Evolutionary conservation across 768 basidiomycete species (phyloP), one percentile per base, ranked within the genome.

Genomic region (Hericium coralloides): DNA sequence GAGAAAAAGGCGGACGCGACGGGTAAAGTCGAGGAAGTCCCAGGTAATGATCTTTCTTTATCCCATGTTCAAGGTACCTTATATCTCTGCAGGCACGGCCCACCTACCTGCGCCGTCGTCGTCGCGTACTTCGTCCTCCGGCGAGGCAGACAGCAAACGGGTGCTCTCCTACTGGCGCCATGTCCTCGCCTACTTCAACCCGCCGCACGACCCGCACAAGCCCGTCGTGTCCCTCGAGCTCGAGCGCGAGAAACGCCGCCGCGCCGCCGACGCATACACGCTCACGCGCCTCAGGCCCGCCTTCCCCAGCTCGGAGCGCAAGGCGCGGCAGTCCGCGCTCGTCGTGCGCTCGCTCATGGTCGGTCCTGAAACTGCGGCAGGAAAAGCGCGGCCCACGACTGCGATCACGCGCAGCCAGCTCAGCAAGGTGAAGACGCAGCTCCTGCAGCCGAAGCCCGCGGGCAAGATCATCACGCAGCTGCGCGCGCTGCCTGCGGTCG

Each of bases 391-490:
- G 18, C 73, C 76, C 23, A 59, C 60, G 47, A 68, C 69, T 56
- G 73, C 71, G 4, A 59, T 73, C 12, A 77, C 80, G 37, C 77
- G 73, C 58, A 74, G 79, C 12, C 79, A 83, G 59, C 58, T 90
- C 22, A 77, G 71, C 61, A 84, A 82, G 63, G 75, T 88, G 64
- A 91, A 88, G 68, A 71, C 82, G 1, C 79, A 84, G 67, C 80
- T 92, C 25, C 72, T 81, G 59, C 66, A 84, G 47, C 81, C 85
- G 18, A 84, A 85, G 67, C 73, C 77, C 14, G 89, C 89, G 20
- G 81, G 81, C 66, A 82, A 78, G 64, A 74, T 92, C 58, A 88
- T 92, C 59, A 74, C 78, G n/a, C 82, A 90, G 50, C 76, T 92
- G 14, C 82, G 79, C 41, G 63, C 71, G 8, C 74, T 92, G 41